These are phyloP conservation scores for Mycena capillaripes DNA, from an alignment of 768 basidiomycete genomes.

Conservation along the genomic window DNA sequence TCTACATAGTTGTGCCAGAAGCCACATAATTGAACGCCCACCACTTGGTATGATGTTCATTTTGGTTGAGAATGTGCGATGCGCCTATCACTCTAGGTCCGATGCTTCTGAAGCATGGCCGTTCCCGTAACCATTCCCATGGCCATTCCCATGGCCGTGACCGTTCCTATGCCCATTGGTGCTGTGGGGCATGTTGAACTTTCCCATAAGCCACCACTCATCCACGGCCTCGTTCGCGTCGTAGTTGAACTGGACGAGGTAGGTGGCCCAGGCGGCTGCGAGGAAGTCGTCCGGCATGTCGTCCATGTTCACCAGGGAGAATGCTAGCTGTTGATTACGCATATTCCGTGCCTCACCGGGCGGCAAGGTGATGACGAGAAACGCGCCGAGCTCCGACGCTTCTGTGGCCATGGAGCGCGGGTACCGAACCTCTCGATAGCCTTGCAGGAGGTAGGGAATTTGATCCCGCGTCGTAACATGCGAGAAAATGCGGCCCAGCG, in stretches of 20 bases:
- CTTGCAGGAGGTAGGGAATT: background rate
- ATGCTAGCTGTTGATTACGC: background rate
- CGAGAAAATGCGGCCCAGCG: background rate
- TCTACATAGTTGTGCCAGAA: no score
- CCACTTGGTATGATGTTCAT: no score
- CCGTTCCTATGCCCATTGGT: no score
- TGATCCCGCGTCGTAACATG: background rate
- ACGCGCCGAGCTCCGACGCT: constrained; percentile 4
- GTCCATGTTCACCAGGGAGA: background rate
- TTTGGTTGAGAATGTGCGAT: no score
- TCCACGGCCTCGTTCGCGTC: constrained; percentile 1
- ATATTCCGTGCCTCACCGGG: background rate
- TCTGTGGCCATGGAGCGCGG: background rate
- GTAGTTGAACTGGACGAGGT: background rate
- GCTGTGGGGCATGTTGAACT: background rate
- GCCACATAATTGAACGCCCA: no score
- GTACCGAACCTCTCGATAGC: background rate
- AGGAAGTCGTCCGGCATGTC: background rate
- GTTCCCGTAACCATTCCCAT: no score
- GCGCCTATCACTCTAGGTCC: no score
- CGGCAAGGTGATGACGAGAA: background rate
- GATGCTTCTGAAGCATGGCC: no score
- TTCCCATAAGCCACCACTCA: constrained; percentile 11
- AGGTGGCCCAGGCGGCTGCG: background rate
- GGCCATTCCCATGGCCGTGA: no score